Evolutionary conservation across 805 yeast species (phyloP), one percentile per base, ranked within the genome.

Genomic region (Barnettozyma siamensis): DNA sequence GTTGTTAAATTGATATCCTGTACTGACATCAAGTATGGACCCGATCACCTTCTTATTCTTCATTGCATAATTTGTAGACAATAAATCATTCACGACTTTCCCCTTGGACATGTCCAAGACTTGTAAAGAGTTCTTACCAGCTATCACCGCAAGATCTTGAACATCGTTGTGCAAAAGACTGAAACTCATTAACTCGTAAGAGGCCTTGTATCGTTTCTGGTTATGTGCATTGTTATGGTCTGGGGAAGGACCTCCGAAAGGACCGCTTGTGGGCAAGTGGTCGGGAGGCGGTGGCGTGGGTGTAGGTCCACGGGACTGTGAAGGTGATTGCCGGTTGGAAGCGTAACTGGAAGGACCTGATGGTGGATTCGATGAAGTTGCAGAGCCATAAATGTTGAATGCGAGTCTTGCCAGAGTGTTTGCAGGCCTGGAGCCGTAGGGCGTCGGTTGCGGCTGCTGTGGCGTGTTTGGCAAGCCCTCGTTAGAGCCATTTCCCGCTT

Each of bases 381-480:
- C 27, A 29, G 33, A 28, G 45, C 21, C 82, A 56, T 78, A 78
- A 29, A 77, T 74, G 49, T 76, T 73, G 63, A 74, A 77, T 0
- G 83, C 82, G 57, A 78, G 70, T 35, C 78, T 65, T 5, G 82
- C 76, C 44, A 75, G 59, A 0, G 58, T 47, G 38, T 51, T 54
- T 4, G 55, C 47, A 4, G 57, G 58, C 38, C 58, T 27, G 6
- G 56, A 46, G 12, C 53, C 49, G 19, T 28, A 46, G 11, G 29
- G n/a, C 5, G 29, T 26, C 29, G 29, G 11, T n/a, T n/a, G n/a
- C n/a, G 29, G 29, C n/a, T 9, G 29, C n/a, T n/a, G n/a, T n/a
- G n/a, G n/a, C 13, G 29, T 11, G 29, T 26, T 26, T 13, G 7
- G 29, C 7, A 9, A 8, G 5, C 29, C 29, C 7, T 26, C 29